Evolutionary conservation across 306 rosid genomes (phyloP), one percentile per base, ranked within the genome.

Genomic region (Vigna reflexopilosa): DNA sequence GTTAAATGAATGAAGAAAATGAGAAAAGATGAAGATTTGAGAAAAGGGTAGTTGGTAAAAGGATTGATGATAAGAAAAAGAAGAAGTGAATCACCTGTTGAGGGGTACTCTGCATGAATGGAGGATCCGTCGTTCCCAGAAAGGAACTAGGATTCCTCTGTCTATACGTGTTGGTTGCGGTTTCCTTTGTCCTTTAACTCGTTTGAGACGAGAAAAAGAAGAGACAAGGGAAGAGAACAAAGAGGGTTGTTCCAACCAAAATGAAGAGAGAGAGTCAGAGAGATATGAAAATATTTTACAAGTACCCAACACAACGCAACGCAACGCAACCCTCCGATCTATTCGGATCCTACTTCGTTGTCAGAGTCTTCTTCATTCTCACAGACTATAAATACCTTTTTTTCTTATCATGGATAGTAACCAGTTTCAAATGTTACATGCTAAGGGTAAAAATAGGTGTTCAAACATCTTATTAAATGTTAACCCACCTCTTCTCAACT

Each of bases 101-200:
- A 3, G 11, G 66, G 9, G 34, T 57, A 4, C 10, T 10, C 2
- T 55, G 86, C 88, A 79, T 68, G 49, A 59, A 86, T 13, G 0
- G 89, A 88, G 86, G 91, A 84, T 80, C 67, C 90, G 59, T 81
- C 76, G 89, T 88, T 85, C 92, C 94, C 15, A 5, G 38, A n/a
- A 63, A 70, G 90, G 91, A 89, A 91, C 88, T 55, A 51, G 4
- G 94, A 86, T 85, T 86, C 94, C 94, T 89, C 88, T 26, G 28
- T 61, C 24, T 62, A 2, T 9, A 54, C 14, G 59, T 54, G 7
- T 45, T 10, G 51, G 69, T 49, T 7, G 24, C 51, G 50, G 30
- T 16, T 62, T 17, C 75, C 73, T 75, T 77, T 70, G 57, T 61
- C 24, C 57, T 17, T 66, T 38, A 36, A 28, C 19, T 2, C 30